These are phyloP conservation scores for Sporisorium exsertum DNA, from an alignment of 1,284 basidiomycete species.

Conservation along the genomic window DNA sequence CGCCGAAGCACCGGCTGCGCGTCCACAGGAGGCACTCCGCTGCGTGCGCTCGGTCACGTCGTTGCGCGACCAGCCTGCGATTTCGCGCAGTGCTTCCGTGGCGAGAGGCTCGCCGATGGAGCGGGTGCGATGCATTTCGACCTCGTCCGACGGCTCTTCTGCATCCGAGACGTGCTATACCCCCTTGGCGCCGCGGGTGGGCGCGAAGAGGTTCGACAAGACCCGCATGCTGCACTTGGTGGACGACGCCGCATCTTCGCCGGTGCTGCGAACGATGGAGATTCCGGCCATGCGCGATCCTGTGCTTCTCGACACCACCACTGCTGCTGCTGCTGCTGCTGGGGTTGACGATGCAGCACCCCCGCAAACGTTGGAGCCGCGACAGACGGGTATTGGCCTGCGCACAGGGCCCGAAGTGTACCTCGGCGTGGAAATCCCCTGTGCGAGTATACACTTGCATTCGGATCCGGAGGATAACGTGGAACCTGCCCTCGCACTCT, in stretches of 20 bases:
- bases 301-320: background rate
- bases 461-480: conserved; percentile 53
- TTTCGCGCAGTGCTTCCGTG: too few species aligned
- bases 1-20: background rate
- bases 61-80: conserved; percentile 4
- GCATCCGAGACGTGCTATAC: conserved; percentile 19
- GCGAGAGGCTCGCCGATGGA: background rate
- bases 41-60: conserved; percentile 13
- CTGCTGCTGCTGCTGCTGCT: too few species aligned
- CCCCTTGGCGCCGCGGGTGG: conserved; percentile 19
- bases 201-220: conserved; percentile 29
- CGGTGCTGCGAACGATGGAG: background rate
- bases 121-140: background rate
- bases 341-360: too few species aligned
- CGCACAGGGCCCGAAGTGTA: conserved; percentile 52
- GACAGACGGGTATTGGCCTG: conserved; percentile 16
- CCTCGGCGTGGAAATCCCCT: conserved; percentile 57
- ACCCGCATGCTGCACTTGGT: background rate
- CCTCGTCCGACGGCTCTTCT: conserved; percentile 9
- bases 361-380: too few species aligned
- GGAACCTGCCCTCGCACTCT: conserved; percentile 16
- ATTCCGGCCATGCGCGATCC: conserved; percentile 5
- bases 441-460: conserved; percentile 49
- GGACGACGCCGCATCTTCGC: too few species aligned
- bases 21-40: background rate